A percentile compares a stretch with the other conserved stretches of the same genome.
phyloP scores from a whole-genome alignment of 345 rosid genomes.

The Physaria fendleri region DNA sequence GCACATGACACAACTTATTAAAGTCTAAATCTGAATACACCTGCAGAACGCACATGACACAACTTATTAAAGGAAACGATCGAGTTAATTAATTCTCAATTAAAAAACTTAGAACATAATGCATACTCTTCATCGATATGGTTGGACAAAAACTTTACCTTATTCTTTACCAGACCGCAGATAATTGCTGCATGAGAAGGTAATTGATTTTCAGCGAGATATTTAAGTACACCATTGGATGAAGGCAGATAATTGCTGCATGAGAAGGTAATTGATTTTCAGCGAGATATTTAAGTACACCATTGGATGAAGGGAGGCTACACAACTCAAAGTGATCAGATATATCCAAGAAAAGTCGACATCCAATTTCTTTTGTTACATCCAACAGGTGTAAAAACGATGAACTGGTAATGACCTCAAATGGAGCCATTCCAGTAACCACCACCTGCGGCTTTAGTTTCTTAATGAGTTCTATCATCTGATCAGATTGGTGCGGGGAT shows the following conservation, averaged over 20 bases:
- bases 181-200: too few relatives aligned
- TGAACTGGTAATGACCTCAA: slow-evolving; percentile 85
- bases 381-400: slow-evolving; percentile 82
- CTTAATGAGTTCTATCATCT: slow-evolving; percentile 78
- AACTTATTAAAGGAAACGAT: background rate
- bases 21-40: too few relatives aligned
- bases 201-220: too few relatives aligned
- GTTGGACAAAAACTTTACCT: slow-evolving; percentile 40
- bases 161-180: slow-evolving; percentile 88
- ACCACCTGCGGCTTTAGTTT: slow-evolving; percentile 88
- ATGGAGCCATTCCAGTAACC: slow-evolving; percentile 78
- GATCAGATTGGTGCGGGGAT: slow-evolving; percentile 87
- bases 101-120: slow-evolving; percentile 6
- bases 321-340: slow-evolving; percentile 94
- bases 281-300: slow-evolving; percentile 78
- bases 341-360: slow-evolving; percentile 80
- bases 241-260: too few relatives aligned
- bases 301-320: slow-evolving; percentile 85
- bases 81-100: background rate
- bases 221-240: too few relatives aligned
- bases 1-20: background rate
- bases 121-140: background rate
- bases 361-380: slow-evolving; percentile 69
- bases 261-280: slow-evolving; percentile 70
- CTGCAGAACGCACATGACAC: too few relatives aligned